phyloP scores from a whole-genome alignment of 768 basidiomycete genomes.

The Boletus vinaceobasis region DNA sequence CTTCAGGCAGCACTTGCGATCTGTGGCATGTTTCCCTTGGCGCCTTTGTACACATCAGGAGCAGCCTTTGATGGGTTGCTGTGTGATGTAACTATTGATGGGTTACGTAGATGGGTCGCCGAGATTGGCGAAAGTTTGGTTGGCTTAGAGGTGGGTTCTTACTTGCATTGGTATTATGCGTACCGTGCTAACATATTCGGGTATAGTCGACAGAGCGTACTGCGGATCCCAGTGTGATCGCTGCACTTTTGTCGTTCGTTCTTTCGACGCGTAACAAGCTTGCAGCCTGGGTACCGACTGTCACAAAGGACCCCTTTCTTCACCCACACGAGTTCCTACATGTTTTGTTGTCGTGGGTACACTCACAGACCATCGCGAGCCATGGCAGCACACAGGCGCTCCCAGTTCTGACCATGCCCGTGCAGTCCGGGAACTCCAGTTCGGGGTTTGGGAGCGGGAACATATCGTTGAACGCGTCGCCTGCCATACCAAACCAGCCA shows the following conservation, averaged over 20 bases:
- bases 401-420: constrained; percentile 31
- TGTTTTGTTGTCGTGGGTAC: constrained; percentile 38
- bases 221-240: constrained; percentile 68
- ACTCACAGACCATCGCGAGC: constrained; percentile 16
- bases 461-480: constrained; percentile 19
- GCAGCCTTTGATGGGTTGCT: constrained; percentile 59
- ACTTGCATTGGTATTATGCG: neutral
- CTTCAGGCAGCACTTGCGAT: constrained; percentile 68
- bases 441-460: constrained; percentile 8
- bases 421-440: constrained; percentile 13
- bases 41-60: constrained; percentile 8
- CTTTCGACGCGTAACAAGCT: constrained; percentile 69
- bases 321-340: constrained; percentile 57
- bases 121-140: constrained; percentile 62
- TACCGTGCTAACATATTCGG: neutral
- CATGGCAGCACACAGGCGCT: constrained; percentile 19
- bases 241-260: constrained; percentile 68
- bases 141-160: constrained; percentile 51
- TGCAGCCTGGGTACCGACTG: constrained; percentile 42
- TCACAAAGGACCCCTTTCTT: constrained; percentile 79
- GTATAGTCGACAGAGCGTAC: constrained; percentile 65
- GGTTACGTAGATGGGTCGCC: constrained; percentile 63
- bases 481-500: constrained; percentile 7
- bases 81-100: constrained; percentile 74
- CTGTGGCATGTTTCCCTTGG: constrained; percentile 60